Percentiles rank a stretch among this genome's conserved stretches.
Evolutionary conservation across 345 rosid species (phyloP).

Genomic region (Garcia nutans): DNA sequence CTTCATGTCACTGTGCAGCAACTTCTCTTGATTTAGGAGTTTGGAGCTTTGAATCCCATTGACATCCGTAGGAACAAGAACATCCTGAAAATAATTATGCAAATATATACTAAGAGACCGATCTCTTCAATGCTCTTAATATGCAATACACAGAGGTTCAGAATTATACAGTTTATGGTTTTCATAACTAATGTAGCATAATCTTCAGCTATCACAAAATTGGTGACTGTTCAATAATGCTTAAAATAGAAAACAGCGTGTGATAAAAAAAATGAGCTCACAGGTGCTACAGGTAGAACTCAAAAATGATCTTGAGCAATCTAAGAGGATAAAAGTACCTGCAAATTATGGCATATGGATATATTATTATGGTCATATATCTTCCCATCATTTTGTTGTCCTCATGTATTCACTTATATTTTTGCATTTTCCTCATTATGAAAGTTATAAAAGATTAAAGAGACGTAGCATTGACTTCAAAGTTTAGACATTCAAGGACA

Average conservation of each 20-base stretch:
- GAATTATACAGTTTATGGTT: neutral
- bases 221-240: slow-evolving; percentile 1
- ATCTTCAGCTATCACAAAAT: neutral
- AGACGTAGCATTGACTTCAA: neutral
- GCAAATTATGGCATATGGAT: neutral
- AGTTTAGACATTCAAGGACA: neutral
- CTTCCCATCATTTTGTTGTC: neutral
- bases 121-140: neutral
- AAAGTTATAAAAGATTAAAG: neutral
- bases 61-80: slow-evolving; percentile 35
- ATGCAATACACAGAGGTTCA: slow-evolving; percentile 4
- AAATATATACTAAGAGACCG: slow-evolving; percentile 19
- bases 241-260: neutral
- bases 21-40: slow-evolving; percentile 38
- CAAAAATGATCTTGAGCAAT: neutral
- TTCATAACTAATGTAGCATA: neutral
- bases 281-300: neutral
- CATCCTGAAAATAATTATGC: slow-evolving; percentile 46
- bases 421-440: neutral
- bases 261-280: neutral
- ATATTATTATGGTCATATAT: too few relatives aligned
- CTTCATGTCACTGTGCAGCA: slow-evolving; percentile 40
- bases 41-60: slow-evolving; percentile 42
- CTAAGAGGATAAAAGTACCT: neutral
- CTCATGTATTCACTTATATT: neutral